Evolutionary conservation across 306 rosid species (phyloP), one percentile per base, ranked within the genome.

Genomic region (Medicago arabica): DNA sequence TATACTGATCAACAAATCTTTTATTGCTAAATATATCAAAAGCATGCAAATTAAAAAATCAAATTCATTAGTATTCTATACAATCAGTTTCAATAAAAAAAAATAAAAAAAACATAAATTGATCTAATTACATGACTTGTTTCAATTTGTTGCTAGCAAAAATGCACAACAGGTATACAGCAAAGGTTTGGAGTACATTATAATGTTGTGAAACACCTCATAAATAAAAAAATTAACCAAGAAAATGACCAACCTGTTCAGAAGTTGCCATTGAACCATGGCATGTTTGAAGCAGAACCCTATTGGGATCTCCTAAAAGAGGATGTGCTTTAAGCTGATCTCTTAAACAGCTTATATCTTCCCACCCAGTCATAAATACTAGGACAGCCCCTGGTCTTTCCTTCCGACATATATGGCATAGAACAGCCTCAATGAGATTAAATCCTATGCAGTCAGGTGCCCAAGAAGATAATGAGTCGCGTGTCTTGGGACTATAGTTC

Each of bases 311-410:
- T 69, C 98, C 98, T 73, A 94, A 79, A 72, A 94, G 91, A 49
- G 98, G 98, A 86, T 94, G 98, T 1, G 96, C 96, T 87, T 88
- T 94, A 70, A 94, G 87, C 82, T 94, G 97, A 78, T 94, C 98
- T 80, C 91, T 89, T 86, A 94, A 83, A 86, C 94, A 85, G 84
- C 91, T 91, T 71, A 94, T 94, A 80, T 94, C 98, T 85, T 94
- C 98, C 98, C 98, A 94, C 40, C 98, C 98, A 31, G 98, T 94
- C 93, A 94, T 90, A 82, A 94, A 94, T 75, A 94, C 96, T 79
- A 94, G 81, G 72, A 91, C 96, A 74, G 97, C 98, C 79, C 98
- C 98, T 21, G 94, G 86, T 11, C 97, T 75, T 74, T 94, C 98
- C 88, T 94, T 94, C 59, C 98, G 94, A 82, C 98, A 91, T 82